Evolutionary conservation across 129 eudicot genomes (phyloP).

Genomic region (Flaveria linearis): DNA sequence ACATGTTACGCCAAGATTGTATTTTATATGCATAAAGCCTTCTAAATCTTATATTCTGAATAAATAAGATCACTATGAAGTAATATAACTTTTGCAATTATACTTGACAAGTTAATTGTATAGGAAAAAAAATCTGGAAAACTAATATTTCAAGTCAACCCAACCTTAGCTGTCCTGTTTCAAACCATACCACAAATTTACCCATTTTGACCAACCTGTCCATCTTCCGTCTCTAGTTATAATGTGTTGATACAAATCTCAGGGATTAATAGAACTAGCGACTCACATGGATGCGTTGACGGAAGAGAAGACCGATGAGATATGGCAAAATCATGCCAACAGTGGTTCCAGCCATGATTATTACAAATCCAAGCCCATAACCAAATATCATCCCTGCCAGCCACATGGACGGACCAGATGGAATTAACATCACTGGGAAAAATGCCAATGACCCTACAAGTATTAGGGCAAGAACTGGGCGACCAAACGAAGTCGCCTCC

Average conservation of each 20-base stretch:
- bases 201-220: neutral
- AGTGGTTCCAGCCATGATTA: conserved; percentile 93
- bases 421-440: conserved; percentile 80
- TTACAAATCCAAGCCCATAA: conserved; percentile 87
- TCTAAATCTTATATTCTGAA: neutral
- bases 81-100: neutral
- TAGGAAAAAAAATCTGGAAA: neutral
- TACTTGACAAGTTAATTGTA: neutral
- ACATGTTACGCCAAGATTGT: neutral
- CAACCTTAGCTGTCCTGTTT: neutral
- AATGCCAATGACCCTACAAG: conserved; percentile 85
- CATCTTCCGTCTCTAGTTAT: neutral
- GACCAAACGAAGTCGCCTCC: conserved; percentile 97
- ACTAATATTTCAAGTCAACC: conserved; percentile 9
- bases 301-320: conserved; percentile 76
- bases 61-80: neutral
- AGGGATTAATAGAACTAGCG: neutral
- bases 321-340: conserved; percentile 85
- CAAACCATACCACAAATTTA: neutral
- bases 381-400: conserved; percentile 97
- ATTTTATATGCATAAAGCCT: neutral
- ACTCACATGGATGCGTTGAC: conserved; percentile 89
- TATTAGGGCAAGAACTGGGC: conserved; percentile 78
- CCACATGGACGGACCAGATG: conserved; percentile 98
- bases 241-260: neutral